Percentiles rank a stretch among this genome's conserved stretches.
Evolutionary conservation across 495 filamentous ascomycete species (phyloP).

Genomic region (Trichoderma orchidacearum): DNA sequence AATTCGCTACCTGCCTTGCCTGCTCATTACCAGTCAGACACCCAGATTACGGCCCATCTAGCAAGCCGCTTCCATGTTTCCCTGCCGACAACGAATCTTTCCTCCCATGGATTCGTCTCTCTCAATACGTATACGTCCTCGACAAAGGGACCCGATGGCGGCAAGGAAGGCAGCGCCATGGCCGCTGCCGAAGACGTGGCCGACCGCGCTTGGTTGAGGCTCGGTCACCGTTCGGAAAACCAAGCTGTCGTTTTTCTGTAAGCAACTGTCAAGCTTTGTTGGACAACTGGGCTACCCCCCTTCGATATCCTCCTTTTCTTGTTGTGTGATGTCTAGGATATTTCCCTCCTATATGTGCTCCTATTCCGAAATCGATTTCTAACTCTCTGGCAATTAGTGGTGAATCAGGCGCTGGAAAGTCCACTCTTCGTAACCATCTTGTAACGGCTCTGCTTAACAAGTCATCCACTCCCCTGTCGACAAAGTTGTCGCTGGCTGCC

Average conservation of each 20-base stretch:
- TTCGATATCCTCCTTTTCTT: not conserved
- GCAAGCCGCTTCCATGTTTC: conserved; percentile 91
- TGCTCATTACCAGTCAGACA: conserved; percentile 88
- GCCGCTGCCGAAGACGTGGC: conserved; percentile 84
- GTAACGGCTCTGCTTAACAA: conserved; percentile 72
- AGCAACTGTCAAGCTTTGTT: conserved; percentile 19
- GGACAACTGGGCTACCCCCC: not conserved
- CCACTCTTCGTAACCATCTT: conserved; percentile 79
- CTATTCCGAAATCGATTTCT: conserved; percentile 11
- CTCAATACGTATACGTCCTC: conserved; percentile 89
- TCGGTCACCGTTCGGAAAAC: conserved; percentile 85
- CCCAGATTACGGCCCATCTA: conserved; percentile 86
- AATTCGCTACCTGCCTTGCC: conserved; percentile 79
- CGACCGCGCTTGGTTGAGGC: conserved; percentile 62
- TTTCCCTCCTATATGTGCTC: not conserved
- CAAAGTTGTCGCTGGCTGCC: conserved; percentile 81
- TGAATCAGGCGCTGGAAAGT: conserved; percentile 92
- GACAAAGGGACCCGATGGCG: conserved; percentile 76
- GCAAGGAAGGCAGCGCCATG: conserved; percentile 72
- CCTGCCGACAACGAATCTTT: conserved; percentile 73
- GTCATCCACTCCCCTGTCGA: conserved; percentile 81
- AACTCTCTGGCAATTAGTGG: conserved; percentile 38
- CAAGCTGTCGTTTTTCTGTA: conserved; percentile 88
- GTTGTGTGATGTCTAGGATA: not conserved
- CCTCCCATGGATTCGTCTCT: conserved; percentile 78